Conservation (phyloP, 257 asterid species). For the Solanum verrucosum region DNA sequence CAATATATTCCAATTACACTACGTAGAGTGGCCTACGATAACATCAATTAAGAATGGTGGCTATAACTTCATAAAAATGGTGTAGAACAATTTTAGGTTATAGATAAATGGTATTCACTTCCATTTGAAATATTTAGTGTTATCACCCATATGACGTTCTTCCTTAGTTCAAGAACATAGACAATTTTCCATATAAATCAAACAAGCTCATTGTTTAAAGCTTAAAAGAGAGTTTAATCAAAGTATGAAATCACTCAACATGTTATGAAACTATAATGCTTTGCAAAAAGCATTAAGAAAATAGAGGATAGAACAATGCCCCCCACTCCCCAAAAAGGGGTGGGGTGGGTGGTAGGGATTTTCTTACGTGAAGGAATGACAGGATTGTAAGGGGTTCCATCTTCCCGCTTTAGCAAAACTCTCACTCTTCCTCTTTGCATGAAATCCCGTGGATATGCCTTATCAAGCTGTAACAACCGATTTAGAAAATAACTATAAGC, state of each 20-base stretch:
- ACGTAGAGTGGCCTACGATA: background rate
- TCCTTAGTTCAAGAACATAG: background rate
- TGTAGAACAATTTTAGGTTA: background rate
- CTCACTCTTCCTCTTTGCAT: conserved; percentile 98
- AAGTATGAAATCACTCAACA: background rate
- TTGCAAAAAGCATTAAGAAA: background rate
- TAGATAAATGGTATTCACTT: background rate
- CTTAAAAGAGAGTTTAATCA: background rate
- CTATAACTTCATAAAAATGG: background rate
- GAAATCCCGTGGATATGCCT: conserved; percentile 97
- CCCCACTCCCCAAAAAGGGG: too few species aligned
- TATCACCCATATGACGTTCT: background rate
- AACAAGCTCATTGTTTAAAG: background rate
- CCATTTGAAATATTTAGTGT: background rate
- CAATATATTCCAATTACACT: background rate
- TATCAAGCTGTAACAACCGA: conserved; percentile 41
- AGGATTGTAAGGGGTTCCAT: conserved; percentile 70
- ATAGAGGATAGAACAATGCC: background rate
- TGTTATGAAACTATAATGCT: background rate
- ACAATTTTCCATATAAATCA: background rate
- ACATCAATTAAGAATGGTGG: background rate
- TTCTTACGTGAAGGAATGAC: conserved; percentile 65
- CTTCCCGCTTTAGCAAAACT: conserved; percentile 72
- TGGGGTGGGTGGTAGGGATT: background rate
- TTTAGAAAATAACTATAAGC: background rate